A percentile compares a stretch with the other conserved stretches of the same genome.
phyloP scores from a whole-genome alignment of 2,329 filamentous ascomycete genomes.

The Fusarium sp. region DNA sequence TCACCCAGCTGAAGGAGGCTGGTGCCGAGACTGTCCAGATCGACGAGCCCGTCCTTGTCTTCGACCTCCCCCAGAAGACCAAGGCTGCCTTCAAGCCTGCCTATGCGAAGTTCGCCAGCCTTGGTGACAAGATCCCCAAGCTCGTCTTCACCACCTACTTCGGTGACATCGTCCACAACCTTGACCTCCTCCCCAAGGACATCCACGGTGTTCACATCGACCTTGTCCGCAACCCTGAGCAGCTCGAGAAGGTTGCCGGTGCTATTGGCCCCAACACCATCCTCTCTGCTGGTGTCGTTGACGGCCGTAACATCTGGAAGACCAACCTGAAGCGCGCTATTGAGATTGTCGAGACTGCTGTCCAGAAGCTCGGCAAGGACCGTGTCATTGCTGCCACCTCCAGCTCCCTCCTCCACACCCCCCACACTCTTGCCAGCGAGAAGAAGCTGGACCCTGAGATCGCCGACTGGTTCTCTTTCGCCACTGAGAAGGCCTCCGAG shows the following conservation, averaged over 20 bases:
- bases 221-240: conserved; percentile 97
- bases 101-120: conserved; percentile 85
- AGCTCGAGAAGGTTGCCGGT: conserved; percentile 85
- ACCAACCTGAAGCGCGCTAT: conserved; percentile 98
- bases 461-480: conserved; percentile 98
- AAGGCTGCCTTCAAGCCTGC: conserved; percentile 98
- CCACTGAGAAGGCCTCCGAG: conserved; percentile 91
- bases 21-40: conserved; percentile 98
- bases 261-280: conserved; percentile 89
- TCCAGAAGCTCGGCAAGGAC: conserved; percentile 96
- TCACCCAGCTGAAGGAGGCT: conserved; percentile 92
- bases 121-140: conserved; percentile 85
- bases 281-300: conserved; percentile 95
- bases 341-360: conserved; percentile 85
- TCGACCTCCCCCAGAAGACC: conserved; percentile 87
- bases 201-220: conserved; percentile 92
- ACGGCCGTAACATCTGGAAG: conserved; percentile 99
- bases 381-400: conserved; percentile 97
- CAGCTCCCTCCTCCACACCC: conserved; percentile 97
- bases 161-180: conserved; percentile 99
- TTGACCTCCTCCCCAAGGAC: conserved; percentile 83
- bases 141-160: conserved; percentile 97
- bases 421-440: conserved; percentile 97
- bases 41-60: conserved; percentile 96
- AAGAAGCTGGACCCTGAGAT: conserved; percentile 97